Percentiles rank a stretch among this genome's conserved stretches.
These are phyloP conservation scores for Candida nemodendra DNA, from an alignment of 805 yeast species.

Conservation along the genomic window DNA sequence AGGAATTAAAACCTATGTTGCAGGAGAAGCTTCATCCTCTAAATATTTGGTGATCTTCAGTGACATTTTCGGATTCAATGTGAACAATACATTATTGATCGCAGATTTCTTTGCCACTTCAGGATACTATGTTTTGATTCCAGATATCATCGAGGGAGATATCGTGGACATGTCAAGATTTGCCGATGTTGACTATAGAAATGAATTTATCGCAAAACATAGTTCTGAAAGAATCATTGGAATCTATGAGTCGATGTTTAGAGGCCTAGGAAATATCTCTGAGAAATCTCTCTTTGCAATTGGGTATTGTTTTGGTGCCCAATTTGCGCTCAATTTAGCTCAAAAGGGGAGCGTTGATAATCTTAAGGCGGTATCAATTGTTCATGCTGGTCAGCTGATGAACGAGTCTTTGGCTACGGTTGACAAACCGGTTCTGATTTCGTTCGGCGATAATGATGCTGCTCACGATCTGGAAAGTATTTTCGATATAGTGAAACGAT, in stretches of 20 bases:
- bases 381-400: constrained; percentile 74
- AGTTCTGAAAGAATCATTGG: constrained; percentile 1
- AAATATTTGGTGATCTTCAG: constrained; percentile 57
- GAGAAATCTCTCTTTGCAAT: constrained; percentile 31
- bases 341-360: constrained; percentile 25
- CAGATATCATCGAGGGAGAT: constrained; percentile 63
- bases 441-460: constrained; percentile 67
- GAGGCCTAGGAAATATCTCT: constrained; percentile 8
- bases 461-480: constrained; percentile 62
- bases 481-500: constrained; percentile 49
- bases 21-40: constrained; percentile 42
- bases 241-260: constrained; percentile 1
- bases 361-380: constrained; percentile 57
- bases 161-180: constrained; percentile 34
- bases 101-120: constrained; percentile 60
- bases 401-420: constrained; percentile 60
- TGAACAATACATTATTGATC: constrained; percentile 52
- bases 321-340: constrained; percentile 53
- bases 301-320: constrained; percentile 83
- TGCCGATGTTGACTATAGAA: constrained; percentile 22
- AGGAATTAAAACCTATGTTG: constrained; percentile 44
- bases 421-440: constrained; percentile 55
- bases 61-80: constrained; percentile 61
- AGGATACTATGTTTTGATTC: constrained; percentile 63
- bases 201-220: constrained; percentile 54